These are phyloP conservation scores for Leishmania amazonensis DNA, from an alignment of 208 protist genomes.

Conservation along the genomic window DNA sequence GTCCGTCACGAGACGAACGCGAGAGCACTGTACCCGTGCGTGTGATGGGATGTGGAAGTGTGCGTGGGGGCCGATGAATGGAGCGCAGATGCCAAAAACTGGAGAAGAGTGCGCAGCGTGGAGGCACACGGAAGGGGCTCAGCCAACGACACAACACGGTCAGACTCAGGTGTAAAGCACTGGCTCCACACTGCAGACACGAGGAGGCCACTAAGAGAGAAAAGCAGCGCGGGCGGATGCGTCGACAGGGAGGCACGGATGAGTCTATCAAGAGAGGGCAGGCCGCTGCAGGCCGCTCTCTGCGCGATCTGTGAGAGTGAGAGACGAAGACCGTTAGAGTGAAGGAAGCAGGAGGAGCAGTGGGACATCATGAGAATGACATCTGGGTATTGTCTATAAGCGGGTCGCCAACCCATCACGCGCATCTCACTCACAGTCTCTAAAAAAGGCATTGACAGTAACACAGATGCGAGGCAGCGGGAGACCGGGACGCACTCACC, in stretches of 20 bases:
- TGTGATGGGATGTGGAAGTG: too few species aligned
- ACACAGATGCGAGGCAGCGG: neutral
- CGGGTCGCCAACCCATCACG: neutral
- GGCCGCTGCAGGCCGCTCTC: neutral
- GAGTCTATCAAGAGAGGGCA: neutral
- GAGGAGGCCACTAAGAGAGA: neutral
- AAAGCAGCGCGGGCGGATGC: neutral
- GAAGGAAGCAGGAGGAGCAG: neutral
- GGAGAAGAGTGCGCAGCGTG: neutral
- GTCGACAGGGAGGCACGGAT: neutral
- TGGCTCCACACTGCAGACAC: neutral
- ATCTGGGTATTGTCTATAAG: neutral
- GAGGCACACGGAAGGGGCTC: neutral
- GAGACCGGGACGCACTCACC: neutral
- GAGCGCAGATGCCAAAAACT: too few species aligned
- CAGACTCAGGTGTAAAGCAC: neutral
- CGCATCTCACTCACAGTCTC: neutral
- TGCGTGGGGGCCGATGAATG: too few species aligned
- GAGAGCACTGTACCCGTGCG: neutral
- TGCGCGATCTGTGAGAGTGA: neutral
- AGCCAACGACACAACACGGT: neutral
- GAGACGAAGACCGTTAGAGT: neutral
- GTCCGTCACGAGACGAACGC: neutral
- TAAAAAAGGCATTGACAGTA: neutral
- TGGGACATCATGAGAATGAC: neutral